phyloP scores from a whole-genome alignment of 2,329 filamentous ascomycete species.

The Paecilomyces niveus region DNA sequence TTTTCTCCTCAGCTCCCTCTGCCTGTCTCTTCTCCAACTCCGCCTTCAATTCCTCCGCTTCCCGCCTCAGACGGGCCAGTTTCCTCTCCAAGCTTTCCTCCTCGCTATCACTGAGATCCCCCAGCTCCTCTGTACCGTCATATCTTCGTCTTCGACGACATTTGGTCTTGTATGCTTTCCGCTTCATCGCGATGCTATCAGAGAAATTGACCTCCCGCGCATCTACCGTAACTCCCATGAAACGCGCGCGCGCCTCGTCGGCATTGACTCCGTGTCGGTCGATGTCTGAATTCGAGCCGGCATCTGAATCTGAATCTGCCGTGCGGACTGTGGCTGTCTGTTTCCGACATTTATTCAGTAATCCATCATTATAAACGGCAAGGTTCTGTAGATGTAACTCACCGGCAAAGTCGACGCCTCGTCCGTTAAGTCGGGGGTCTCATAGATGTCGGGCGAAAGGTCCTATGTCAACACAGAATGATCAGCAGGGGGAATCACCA shows the following conservation, averaged over 20 bases:
- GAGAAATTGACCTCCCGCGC: conserved; percentile 79
- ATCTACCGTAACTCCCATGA: conserved; percentile 68
- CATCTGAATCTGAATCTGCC: conserved; percentile 53
- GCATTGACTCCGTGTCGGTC: conserved; percentile 70
- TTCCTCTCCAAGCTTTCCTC: conserved; percentile 70
- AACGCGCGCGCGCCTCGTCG: conserved; percentile 71
- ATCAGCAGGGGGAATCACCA: background rate
- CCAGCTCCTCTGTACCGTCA: conserved; percentile 52
- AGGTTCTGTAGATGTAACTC: conserved; percentile 28
- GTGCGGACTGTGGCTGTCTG: conserved; percentile 51
- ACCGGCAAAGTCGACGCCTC: conserved; percentile 81
- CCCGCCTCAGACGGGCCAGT: conserved; percentile 73
- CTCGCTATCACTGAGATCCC: conserved; percentile 71
- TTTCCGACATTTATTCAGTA: conserved; percentile 38
- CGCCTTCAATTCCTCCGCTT: conserved; percentile 67
- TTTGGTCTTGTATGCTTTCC: conserved; percentile 74
- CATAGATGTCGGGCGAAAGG: conserved; percentile 89
- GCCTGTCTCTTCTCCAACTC: conserved; percentile 36
- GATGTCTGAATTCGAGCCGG: conserved; percentile 50
- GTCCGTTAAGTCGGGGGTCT: conserved; percentile 87
- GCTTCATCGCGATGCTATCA: conserved; percentile 74
- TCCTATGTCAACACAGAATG: conserved; percentile 50
- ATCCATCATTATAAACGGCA: background rate
- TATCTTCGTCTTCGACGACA: conserved; percentile 54
- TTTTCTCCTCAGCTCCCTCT: conserved; percentile 51